Percentiles rank a stretch among this genome's conserved stretches.
phyloP scores from a whole-genome alignment of 768 basidiomycete species.

The Tubosaeta sp. region DNA sequence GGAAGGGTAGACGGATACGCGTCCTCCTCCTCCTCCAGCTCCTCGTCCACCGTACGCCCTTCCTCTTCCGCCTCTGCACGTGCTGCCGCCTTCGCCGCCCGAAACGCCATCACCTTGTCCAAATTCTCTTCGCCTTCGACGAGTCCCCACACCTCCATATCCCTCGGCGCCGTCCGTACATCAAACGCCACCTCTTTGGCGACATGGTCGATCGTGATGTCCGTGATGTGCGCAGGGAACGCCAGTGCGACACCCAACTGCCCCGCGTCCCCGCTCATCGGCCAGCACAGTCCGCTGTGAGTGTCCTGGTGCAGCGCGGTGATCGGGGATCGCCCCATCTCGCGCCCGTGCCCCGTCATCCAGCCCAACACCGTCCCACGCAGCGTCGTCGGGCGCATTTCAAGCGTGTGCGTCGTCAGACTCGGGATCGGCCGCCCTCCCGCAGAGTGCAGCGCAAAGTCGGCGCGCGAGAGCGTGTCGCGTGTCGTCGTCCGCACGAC shows the following conservation, averaged over 20 bases:
- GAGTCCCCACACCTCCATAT: constrained; percentile 90
- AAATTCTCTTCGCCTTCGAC: constrained; percentile 76
- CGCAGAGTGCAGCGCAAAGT: constrained; percentile 81
- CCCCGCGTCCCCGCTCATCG: constrained; percentile 74
- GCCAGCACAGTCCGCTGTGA: constrained; percentile 89
- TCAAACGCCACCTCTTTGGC: constrained; percentile 79
- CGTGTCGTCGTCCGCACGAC: constrained; percentile 62
- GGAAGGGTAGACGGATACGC: constrained; percentile 49
- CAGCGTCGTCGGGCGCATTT: constrained; percentile 53
- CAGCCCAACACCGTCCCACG: constrained; percentile 47
- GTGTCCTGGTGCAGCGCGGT: constrained; percentile 84
- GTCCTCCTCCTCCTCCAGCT: constrained; percentile 34
- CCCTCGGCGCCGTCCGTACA: constrained; percentile 71
- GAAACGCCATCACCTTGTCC: constrained; percentile 55
- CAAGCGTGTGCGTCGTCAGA: constrained; percentile 77
- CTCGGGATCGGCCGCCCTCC: constrained; percentile 79
- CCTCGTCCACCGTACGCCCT: constrained; percentile 14
- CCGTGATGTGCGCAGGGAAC: constrained; percentile 49
- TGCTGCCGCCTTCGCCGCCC: constrained; percentile 38
- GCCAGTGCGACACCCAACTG: constrained; percentile 81
- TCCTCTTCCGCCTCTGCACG: constrained; percentile 34
- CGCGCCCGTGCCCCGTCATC: constrained; percentile 57
- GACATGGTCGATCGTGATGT: constrained; percentile 86
- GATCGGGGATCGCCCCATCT: constrained; percentile 77
- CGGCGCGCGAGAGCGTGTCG: constrained; percentile 76